Evolutionary conservation across 2,329 filamentous ascomycete species (phyloP).

Genomic region (Diaporthe vexans): DNA sequence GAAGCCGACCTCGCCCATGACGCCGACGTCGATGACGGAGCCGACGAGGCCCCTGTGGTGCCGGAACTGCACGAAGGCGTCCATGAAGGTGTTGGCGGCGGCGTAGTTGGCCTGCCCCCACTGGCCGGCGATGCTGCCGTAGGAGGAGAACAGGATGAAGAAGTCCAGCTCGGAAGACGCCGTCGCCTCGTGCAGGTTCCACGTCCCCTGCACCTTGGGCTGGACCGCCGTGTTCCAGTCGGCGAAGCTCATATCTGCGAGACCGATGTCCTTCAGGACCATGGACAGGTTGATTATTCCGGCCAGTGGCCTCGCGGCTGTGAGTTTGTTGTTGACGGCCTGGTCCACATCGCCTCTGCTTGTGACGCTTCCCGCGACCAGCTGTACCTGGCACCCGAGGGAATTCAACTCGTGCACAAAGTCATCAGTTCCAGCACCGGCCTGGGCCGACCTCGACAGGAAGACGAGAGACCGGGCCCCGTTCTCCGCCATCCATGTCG

Average conservation of each 20-base stretch:
- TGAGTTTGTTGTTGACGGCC: neutral
- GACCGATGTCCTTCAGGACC: conserved; percentile 9
- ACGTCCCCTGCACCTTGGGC: neutral
- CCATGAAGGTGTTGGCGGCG: conserved; percentile 57
- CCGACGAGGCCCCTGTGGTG: conserved; percentile 51
- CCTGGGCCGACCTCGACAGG: conserved; percentile 18
- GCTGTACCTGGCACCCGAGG: conserved; percentile 5
- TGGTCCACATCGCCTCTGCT: neutral
- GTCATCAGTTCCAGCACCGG: neutral
- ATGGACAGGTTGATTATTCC: conserved; percentile 1
- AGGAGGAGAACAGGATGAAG: conserved; percentile 22
- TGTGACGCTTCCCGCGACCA: conserved; percentile 17
- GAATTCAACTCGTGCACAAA: neutral
- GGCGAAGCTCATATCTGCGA: conserved; percentile 45
- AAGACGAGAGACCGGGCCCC: conserved; percentile 38
- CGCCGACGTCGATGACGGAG: conserved; percentile 66
- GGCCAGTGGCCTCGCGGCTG: neutral
- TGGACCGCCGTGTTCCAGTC: conserved; percentile 48
- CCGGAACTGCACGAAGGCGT: conserved; percentile 55
- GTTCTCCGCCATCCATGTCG: conserved; percentile 43
- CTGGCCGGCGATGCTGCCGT: neutral
- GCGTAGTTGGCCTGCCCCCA: conserved; percentile 65
- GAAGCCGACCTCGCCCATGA: too few species aligned
- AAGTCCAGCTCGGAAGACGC: conserved; percentile 47
- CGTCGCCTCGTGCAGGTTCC: conserved; percentile 53